phyloP scores from a whole-genome alignment of 2,329 filamentous ascomycete species.

The Tolypocladium ovalisporum region DNA sequence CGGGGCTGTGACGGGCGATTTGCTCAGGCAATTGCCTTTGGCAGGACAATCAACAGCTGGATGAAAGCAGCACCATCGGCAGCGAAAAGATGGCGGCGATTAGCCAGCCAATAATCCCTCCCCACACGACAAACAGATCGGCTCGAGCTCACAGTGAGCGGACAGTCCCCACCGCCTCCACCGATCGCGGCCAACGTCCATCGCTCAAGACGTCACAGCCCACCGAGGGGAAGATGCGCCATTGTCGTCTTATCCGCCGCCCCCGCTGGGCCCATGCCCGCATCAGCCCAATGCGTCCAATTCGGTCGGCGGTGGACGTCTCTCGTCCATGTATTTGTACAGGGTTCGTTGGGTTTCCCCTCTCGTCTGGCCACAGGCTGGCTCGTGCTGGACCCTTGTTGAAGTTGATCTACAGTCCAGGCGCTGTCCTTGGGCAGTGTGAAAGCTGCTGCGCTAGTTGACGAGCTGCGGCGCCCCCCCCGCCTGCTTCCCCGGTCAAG shows the following conservation, averaged over 20 bases:
- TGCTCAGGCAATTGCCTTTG: too few relatives aligned
- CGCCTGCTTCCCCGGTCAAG: not conserved
- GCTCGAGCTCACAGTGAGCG: not conserved
- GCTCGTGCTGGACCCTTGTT: not conserved
- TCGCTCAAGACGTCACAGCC: not conserved
- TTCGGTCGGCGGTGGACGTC: not conserved
- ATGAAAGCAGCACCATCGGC: not conserved
- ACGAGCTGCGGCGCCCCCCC: not conserved
- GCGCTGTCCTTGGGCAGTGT: not conserved
- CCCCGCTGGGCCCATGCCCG: not conserved
- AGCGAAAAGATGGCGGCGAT: not conserved
- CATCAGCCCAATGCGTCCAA: not conserved
- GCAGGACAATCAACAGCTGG: too few relatives aligned
- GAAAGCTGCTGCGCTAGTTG: not conserved
- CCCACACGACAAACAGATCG: not conserved
- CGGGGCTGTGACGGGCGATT: too few relatives aligned
- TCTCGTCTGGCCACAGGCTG: not conserved
- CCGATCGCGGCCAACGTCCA: conserved; percentile 2
- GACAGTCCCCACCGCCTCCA: not conserved
- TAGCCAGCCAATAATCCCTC: not conserved
- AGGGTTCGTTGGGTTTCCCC: not conserved
- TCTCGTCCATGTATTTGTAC: not conserved
- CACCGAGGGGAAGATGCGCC: not conserved
- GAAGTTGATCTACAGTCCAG: not conserved
- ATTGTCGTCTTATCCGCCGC: not conserved